Evolutionary conservation across 2,329 filamentous ascomycete genomes (phyloP), one percentile per base, ranked within the genome.

Genomic region (Exophiala bonariae): DNA sequence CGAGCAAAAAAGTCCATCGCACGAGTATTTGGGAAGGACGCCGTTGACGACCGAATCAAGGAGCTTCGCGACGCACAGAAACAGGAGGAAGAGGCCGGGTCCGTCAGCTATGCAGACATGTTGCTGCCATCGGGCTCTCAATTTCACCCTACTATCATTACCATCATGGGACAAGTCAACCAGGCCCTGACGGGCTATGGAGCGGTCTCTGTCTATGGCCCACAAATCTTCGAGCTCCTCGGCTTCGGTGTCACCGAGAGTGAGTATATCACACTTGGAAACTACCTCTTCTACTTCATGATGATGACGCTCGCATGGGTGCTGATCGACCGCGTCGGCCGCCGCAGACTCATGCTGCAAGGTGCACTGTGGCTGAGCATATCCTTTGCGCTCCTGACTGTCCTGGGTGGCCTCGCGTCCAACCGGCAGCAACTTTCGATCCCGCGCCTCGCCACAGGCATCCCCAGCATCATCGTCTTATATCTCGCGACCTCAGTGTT

Each of bases 221-320:
- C 80, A 2, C 81, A 83, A 54, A 83, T 83, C 43, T 83, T 83
- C 60, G 74, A 80, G 53, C 74, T 83, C 8, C 73, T 83, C 3
- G 79, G 80, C 13, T 81, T 83, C 59, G 61, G 63, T 14, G 72
- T 75, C 28, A 65, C 64, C 3, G 65, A 64, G 13, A 74, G 80
- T 1, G 80, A 84, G 60, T 77, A 74, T 50, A 64, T 82, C 11
- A 83, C 80, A 0, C 71, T 81, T 36, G 78, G 71, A 20, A 84
- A 84, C 63, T 83, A 82, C 63, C 64, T 79, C 32, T 80, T 74
- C 14, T 83, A 84, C 62, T 78, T 82, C 58, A 54, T 77, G 39
- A 73, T 81, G 54, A 83, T 83, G 80, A 82, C 79, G 1, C 62
- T 80, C 8, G 78, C 80, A 3, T 83, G 80, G 80, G 62, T 81